These are phyloP conservation scores for Hippophae gyantsensis DNA, from an alignment of 306 rosid genomes.

Conservation along the genomic window DNA sequence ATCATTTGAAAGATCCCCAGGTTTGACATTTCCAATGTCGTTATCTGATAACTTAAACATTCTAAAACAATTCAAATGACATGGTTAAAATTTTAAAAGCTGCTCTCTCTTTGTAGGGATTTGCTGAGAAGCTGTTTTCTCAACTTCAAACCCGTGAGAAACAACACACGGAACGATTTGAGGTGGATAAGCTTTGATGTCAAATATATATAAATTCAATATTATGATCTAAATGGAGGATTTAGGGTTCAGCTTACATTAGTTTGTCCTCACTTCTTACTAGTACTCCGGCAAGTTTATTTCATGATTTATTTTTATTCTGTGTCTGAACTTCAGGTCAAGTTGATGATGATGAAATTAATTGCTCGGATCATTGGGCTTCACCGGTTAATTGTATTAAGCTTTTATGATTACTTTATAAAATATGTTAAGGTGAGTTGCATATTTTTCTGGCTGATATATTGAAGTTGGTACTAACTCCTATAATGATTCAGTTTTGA, in stretches of 20 bases:
- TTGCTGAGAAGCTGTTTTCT: slow-evolving; percentile 73
- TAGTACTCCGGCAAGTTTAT: neutral
- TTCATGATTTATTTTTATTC: slow-evolving; percentile 18
- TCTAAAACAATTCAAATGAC: slow-evolving; percentile 7
- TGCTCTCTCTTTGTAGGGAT: slow-evolving; percentile 49
- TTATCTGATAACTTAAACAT: neutral
- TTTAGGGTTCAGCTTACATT: neutral
- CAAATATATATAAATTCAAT: neutral
- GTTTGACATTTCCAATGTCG: slow-evolving; percentile 28
- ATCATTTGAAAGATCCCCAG: slow-evolving; percentile 82
- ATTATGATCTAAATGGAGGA: neutral
- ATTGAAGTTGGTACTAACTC: slow-evolving; percentile 12
- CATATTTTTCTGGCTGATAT: slow-evolving; percentile 7
- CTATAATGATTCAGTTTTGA: slow-evolving; percentile 19
- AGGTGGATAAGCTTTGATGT: slow-evolving; percentile 37
- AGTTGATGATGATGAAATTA: slow-evolving; percentile 87
- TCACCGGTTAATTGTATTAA: slow-evolving; percentile 58
- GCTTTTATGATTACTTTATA: slow-evolving; percentile 58
- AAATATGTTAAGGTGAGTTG: slow-evolving; percentile 62
- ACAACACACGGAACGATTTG: slow-evolving; percentile 66
- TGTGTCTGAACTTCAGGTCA: slow-evolving; percentile 43
- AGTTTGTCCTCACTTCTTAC: neutral
- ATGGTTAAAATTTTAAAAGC: slow-evolving; percentile 10
- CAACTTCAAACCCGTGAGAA: slow-evolving; percentile 57
- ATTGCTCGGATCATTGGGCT: slow-evolving; percentile 79